phyloP scores from a whole-genome alignment of 805 yeast species.

The Starmerella etchellsii region DNA sequence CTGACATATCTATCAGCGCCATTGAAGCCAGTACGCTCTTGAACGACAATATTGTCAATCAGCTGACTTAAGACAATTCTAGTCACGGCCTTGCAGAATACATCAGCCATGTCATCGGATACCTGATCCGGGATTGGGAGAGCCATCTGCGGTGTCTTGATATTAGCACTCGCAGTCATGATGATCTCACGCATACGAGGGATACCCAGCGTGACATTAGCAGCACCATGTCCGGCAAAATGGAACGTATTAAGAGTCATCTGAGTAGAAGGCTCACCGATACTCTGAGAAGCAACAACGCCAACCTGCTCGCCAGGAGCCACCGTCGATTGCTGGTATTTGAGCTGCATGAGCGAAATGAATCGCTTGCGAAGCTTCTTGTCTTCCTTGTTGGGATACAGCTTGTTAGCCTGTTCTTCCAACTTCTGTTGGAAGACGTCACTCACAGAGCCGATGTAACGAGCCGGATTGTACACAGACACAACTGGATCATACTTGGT shows the following conservation, averaged over 20 bases:
- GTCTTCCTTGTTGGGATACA: conserved; percentile 31
- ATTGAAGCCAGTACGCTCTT: conserved; percentile 70
- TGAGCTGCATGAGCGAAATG: conserved; percentile 93
- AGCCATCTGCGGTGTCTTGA: conserved; percentile 98
- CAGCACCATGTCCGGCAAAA: conserved; percentile 99
- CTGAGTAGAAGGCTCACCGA: conserved; percentile 99
- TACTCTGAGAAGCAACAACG: conserved; percentile 92
- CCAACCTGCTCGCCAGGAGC: conserved; percentile 98
- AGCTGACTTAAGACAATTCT: conserved; percentile 78
- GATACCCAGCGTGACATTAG: conserved; percentile 97
- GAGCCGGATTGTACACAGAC: conserved; percentile 75
- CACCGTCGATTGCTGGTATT: conserved; percentile 89
- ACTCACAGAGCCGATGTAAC: conserved; percentile 83
- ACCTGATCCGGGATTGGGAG: conserved; percentile 74
- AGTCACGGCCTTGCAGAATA: conserved; percentile 83
- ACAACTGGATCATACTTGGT: conserved; percentile 77
- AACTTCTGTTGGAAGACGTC: conserved; percentile 74
- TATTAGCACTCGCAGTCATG: conserved; percentile 94
- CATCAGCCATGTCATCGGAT: conserved; percentile 73
- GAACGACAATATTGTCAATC: conserved; percentile 68
- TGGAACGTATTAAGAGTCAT: conserved; percentile 96
- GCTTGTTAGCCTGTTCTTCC: conserved; percentile 50
- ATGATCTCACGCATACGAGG: conserved; percentile 99
- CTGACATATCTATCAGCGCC: conserved; percentile 38
- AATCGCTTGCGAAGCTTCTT: conserved; percentile 61